Evolutionary conservation across 441 rosid species (phyloP), one percentile per base, ranked within the genome.

Genomic region (Geranium incanum): DNA sequence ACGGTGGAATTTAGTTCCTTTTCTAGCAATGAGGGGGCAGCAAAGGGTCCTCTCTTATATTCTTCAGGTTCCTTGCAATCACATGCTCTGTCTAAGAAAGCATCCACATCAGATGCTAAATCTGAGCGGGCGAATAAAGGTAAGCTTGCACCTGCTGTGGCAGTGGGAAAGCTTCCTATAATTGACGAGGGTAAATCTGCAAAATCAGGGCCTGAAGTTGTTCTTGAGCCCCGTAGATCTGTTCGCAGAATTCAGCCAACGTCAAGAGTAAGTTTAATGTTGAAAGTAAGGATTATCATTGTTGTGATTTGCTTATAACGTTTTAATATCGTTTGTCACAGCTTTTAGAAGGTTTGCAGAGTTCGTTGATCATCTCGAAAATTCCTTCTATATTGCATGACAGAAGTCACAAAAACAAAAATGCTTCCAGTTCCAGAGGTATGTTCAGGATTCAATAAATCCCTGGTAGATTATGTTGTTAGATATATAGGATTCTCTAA

Each of bases 261-360:
- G n/a, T 95, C 97, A 67, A 88, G 95, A 79, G 99, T 93, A 19
- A 60, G 65, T 60, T 21, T 18, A 19, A 6, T 59, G 19, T 60
- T 18, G 12, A 9, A 60, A 60, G 33, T 18, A 60, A 60, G 21
- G 8, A 18, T 19, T 11, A 48, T 6, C 13, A 21, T 13, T 57
- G 18, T 18, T 16, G 6, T 57, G 63, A 57, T 39, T 48, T 43
- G 65, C 33, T 57, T 12, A 43, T 37, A n/a, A 15, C 63, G n/a
- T 72, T 16, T 70, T 55, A 23, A 64, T 68, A 36, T 71, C 76
- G 15, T 70, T 79, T 63, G 43, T 59, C 62, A 57, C 87, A 95
- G 99, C 84, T 95, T 69, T 83, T 95, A 75, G 99, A 95, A 83
- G 98, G 99, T 74, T 79, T 95, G 48, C 99, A 95, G 81, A 86